A percentile compares a stretch with the other conserved stretches of the same genome.
phyloP scores from a whole-genome alignment of 1,284 basidiomycete species.

The Ceratobasidium sp. region DNA sequence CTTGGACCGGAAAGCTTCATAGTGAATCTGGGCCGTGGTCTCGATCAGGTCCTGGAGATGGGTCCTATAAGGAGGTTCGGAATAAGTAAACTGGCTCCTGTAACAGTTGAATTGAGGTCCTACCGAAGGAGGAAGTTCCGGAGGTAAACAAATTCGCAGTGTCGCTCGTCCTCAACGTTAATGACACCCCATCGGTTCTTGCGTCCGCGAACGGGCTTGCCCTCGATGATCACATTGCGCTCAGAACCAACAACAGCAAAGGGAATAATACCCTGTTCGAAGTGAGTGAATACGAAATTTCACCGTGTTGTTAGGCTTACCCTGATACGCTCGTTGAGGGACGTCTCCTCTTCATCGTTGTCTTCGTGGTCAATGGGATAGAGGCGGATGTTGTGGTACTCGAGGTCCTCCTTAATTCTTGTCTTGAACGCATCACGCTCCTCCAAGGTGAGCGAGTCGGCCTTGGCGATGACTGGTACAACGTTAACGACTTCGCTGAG shows the following conservation, averaged over 20 bases:
- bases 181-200: conserved; percentile 99
- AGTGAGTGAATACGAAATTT: conserved; percentile 11
- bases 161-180: conserved; percentile 94
- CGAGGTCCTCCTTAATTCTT: conserved; percentile 91
- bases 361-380: conserved; percentile 99
- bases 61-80: conserved; percentile 62
- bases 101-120: conserved; percentile 45
- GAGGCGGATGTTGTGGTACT: conserved; percentile 89
- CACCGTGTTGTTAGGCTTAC: conserved; percentile 56
- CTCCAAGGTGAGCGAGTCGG: conserved; percentile 92
- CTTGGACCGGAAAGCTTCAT: conserved; percentile 99
- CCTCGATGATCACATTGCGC: conserved; percentile 90
- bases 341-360: conserved; percentile 86
- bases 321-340: conserved; percentile 88
- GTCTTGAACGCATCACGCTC: conserved; percentile 93
- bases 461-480: conserved; percentile 97
- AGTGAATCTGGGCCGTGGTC: conserved; percentile 98
- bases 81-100: neutral
- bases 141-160: conserved; percentile 98
- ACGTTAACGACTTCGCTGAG: conserved; percentile 98
- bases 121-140: conserved; percentile 94
- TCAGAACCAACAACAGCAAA: conserved; percentile 98
- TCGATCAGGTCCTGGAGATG: conserved; percentile 98
- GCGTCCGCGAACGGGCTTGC: conserved; percentile 91
- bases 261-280: conserved; percentile 80